phyloP scores from a whole-genome alignment of 495 filamentous ascomycete genomes.

The Amniculicola lignicola region DNA sequence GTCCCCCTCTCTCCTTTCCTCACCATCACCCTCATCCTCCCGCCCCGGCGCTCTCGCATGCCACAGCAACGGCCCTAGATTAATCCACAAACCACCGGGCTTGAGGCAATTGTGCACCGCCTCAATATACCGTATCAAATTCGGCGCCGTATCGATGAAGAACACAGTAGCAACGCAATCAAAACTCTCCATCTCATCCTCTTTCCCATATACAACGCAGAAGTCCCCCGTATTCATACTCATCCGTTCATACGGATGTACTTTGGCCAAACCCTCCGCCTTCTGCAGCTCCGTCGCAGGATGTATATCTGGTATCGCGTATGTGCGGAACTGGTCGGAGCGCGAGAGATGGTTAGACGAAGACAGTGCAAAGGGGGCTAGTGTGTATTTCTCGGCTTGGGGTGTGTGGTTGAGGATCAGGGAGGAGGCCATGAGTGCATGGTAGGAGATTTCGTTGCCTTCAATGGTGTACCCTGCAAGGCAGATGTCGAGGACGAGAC shows the following conservation, averaged over 20 bases:
- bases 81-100: slow-evolving; percentile 77
- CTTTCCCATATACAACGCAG: slow-evolving; percentile 65
- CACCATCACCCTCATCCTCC: not conserved
- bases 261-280: slow-evolving; percentile 31
- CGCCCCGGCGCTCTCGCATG: slow-evolving; percentile 56
- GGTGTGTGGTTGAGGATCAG: slow-evolving; percentile 79
- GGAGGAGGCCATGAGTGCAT: slow-evolving; percentile 80
- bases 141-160: slow-evolving; percentile 95
- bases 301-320: slow-evolving; percentile 75
- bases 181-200: slow-evolving; percentile 57
- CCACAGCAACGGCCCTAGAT: slow-evolving; percentile 88
- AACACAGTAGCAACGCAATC: slow-evolving; percentile 87
- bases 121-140: slow-evolving; percentile 83
- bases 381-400: slow-evolving; percentile 44
- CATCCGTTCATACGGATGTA: slow-evolving; percentile 58
- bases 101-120: slow-evolving; percentile 74
- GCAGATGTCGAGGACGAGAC: slow-evolving; percentile 82
- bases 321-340: slow-evolving; percentile 65
- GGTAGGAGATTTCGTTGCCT: slow-evolving; percentile 95
- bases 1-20: slow-evolving; percentile 6
- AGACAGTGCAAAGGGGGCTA: slow-evolving; percentile 76
- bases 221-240: slow-evolving; percentile 86
- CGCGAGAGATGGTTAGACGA: slow-evolving; percentile 76
- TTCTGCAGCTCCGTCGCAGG: slow-evolving; percentile 54
- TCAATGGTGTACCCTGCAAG: slow-evolving; percentile 70